Evolutionary conservation across 2,329 filamentous ascomycete genomes (phyloP).

Genomic region (Cryphonectria radicalis): DNA sequence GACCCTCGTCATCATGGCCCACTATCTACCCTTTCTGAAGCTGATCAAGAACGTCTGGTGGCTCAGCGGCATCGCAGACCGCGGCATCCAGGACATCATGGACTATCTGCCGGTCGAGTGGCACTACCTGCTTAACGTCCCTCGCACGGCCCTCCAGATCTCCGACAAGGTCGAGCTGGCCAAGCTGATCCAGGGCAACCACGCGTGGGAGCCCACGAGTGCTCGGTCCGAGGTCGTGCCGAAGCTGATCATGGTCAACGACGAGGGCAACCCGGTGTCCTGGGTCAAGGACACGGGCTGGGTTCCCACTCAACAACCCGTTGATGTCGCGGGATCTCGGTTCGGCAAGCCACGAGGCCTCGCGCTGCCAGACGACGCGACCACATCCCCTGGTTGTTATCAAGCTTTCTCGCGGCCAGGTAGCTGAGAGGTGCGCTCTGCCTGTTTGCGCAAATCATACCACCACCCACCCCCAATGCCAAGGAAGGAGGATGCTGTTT

Average conservation of each 20-base stretch:
- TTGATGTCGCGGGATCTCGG: neutral
- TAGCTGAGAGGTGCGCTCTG: neutral
- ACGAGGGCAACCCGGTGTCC: slow-evolving; percentile 25
- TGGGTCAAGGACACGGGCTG: slow-evolving; percentile 21
- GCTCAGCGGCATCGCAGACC: slow-evolving; percentile 50
- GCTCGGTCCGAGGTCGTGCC: neutral
- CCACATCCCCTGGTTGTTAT: neutral
- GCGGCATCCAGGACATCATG: slow-evolving; percentile 50
- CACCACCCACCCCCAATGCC: neutral
- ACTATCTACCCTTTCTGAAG: slow-evolving; percentile 58
- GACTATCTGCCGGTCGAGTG: slow-evolving; percentile 46
- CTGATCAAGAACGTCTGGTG: slow-evolving; percentile 51
- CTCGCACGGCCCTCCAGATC: slow-evolving; percentile 43
- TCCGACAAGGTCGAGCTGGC: slow-evolving; percentile 43
- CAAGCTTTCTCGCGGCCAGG: neutral
- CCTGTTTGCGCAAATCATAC: neutral
- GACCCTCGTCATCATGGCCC: slow-evolving; percentile 55
- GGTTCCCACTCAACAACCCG: slow-evolving; percentile 1
- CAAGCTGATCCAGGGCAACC: slow-evolving; percentile 49
- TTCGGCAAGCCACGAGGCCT: neutral
- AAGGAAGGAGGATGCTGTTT: neutral
- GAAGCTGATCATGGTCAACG: slow-evolving; percentile 26
- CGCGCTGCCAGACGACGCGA: neutral
- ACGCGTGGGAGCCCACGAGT: slow-evolving; percentile 44
- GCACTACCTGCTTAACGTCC: slow-evolving; percentile 47